A percentile compares a stretch with the other conserved stretches of the same genome.
Conservation (phyloP, 371 early-diverging fungal genomes). For the Mortierella polycephala region DNA sequence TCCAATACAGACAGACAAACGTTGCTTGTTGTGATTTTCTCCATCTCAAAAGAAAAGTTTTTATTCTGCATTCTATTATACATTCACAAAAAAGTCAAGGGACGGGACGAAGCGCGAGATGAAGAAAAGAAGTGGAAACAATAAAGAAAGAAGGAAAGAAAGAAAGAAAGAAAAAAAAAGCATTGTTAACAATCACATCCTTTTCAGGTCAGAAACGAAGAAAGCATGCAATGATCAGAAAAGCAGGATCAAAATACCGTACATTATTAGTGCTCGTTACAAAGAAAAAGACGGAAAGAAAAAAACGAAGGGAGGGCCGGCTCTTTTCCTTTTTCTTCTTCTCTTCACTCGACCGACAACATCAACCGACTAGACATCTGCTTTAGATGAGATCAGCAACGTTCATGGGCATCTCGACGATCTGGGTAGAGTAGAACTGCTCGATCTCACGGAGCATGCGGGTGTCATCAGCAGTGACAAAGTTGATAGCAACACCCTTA, state of each 20-base stretch:
- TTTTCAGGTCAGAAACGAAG: background rate
- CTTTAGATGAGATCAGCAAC: slow-evolving; percentile 82
- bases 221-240: slow-evolving; percentile 2
- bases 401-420: slow-evolving; percentile 96
- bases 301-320: slow-evolving; percentile 12
- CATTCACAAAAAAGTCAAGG: background rate
- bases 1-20: background rate
- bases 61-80: slow-evolving; percentile 34
- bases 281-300: slow-evolving; percentile 21
- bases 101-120: background rate
- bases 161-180: background rate
- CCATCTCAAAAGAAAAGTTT: slow-evolving; percentile 46
- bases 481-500: slow-evolving; percentile 99
- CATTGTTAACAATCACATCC: slow-evolving; percentile 4
- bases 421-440: slow-evolving; percentile 98
- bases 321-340: slow-evolving; percentile 6
- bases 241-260: background rate
- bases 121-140: background rate
- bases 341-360: slow-evolving; percentile 11
- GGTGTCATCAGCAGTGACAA: slow-evolving; percentile 95
- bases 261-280: slow-evolving; percentile 24
- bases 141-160: background rate
- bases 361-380: background rate
- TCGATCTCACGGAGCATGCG: slow-evolving; percentile 91
- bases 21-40: slow-evolving; percentile 4